Evolutionary conservation across 805 yeast species (phyloP).

Genomic region (Ogataea dorogensis): DNA sequence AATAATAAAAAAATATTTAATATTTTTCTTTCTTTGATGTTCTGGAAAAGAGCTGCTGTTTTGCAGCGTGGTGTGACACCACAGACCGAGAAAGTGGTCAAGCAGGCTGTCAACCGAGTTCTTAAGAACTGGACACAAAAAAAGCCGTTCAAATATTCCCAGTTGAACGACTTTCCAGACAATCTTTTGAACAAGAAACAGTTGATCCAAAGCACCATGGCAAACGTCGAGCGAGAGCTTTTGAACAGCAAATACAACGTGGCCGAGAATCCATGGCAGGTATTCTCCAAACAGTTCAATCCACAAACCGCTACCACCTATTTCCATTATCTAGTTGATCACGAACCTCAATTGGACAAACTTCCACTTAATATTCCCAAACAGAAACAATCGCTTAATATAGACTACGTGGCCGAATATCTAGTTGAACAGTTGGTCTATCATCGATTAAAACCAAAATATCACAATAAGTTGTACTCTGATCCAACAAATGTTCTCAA

Average conservation of each 20-base stretch:
- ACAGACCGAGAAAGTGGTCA: constrained; percentile 2
- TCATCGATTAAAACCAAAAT: constrained; percentile 30
- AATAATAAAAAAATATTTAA: constrained; percentile 1
- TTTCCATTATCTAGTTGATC: constrained; percentile 14
- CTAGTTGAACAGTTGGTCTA: constrained; percentile 31
- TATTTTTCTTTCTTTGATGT: background rate
- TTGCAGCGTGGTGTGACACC: too few relatives aligned
- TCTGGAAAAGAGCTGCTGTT: too few relatives aligned
- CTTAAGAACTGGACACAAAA: too few relatives aligned
- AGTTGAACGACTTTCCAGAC: constrained; percentile 10
- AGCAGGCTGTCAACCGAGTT: too few relatives aligned
- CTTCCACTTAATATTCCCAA: constrained; percentile 15
- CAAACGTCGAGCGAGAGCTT: too few relatives aligned
- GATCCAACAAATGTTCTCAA: constrained; percentile 33
- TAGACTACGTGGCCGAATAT: constrained; percentile 21
- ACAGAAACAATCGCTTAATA: constrained; percentile 4
- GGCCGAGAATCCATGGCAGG: background rate
- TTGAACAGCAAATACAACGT: background rate
- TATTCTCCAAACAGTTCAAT: constrained; percentile 11
- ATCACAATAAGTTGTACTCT: constrained; percentile 27
- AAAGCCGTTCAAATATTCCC: constrained; percentile 11
- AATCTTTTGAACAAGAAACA: constrained; percentile 13
- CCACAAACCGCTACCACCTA: constrained; percentile 8
- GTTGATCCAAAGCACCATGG: too few relatives aligned
- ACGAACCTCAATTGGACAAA: constrained; percentile 8